Evolutionary conservation across 2,329 filamentous ascomycete genomes (phyloP), one percentile per base, ranked within the genome.

Genomic region (Bretziella fagacearum): DNA sequence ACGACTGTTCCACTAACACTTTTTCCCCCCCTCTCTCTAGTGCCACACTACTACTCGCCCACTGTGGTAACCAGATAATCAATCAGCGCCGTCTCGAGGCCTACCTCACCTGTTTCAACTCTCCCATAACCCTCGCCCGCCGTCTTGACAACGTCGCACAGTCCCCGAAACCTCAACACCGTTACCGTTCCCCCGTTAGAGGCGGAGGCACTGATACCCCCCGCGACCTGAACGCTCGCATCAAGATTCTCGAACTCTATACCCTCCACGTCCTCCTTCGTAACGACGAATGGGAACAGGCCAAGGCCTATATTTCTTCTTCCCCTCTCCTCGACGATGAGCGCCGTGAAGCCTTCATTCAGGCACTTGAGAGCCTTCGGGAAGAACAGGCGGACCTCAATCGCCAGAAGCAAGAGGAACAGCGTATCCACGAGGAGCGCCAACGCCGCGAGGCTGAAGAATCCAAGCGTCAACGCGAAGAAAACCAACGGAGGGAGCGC

Each of bases 201-300:
- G 65, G 64, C 27, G 75, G 73, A 51, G 84, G 84, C 50, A 79
- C 85, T 33, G 79, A 85, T 58, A 93, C 85, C 0, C 85, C 85
- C 0, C 77, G 84, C 52, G 85, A 93, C 58, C 73, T 94, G 29
- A 80, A 83, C 54, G 79, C 84, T 3, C 74, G 86, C 39, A 79
- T 95, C 53, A 93, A 93, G 65, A 83, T 98, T 35, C 74, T 98
- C 44, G 91, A 98, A 63, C 71, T 98, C 6, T 98, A 95, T 61
- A 93, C 86, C 1, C 71, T 98, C 3, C 91, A 98, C 58, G 84
- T 96, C 6, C 74, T 98, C n/a, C 78, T 89, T 4, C 74, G 85
- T 46, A 96, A 95, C 55, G 79, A 84, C 48, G 86, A 96, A 63
- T 98, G 91, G 91, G 84, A 94, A 50, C 95, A 95, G 56, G 85